phyloP scores from a whole-genome alignment of 1,284 basidiomycete genomes.

The Waitea zeae region DNA sequence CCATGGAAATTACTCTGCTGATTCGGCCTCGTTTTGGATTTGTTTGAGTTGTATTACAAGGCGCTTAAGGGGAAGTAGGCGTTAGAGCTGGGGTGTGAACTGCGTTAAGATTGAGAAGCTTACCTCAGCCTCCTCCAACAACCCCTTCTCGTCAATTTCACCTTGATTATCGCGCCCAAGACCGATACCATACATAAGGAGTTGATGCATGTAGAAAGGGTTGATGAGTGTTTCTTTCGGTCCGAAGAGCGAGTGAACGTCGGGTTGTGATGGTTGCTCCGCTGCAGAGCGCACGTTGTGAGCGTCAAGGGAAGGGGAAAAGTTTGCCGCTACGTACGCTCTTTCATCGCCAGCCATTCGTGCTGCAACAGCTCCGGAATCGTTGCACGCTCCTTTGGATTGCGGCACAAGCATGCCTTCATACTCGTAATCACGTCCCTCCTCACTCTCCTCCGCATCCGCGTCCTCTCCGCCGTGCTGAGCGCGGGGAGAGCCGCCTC shows the following conservation, averaged over 20 bases:
- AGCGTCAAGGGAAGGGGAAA: neutral
- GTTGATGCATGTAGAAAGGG: constrained; percentile 55
- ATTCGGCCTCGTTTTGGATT: too few relatives aligned
- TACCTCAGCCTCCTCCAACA: too few relatives aligned
- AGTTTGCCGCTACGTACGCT: constrained; percentile 18
- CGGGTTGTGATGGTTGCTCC: constrained; percentile 13
- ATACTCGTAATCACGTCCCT: constrained; percentile 56
- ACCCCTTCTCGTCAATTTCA: too few relatives aligned
- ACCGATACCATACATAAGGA: constrained; percentile 46
- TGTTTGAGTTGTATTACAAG: too few relatives aligned
- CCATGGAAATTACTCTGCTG: too few relatives aligned
- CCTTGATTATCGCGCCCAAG: constrained; percentile 31
- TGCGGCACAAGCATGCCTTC: constrained; percentile 54
- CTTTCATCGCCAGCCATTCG: constrained; percentile 46
- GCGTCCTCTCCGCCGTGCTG: constrained; percentile 31
- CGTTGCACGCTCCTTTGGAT: constrained; percentile 63
- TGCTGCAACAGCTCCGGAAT: constrained; percentile 61
- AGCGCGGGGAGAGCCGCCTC: constrained; percentile 15
- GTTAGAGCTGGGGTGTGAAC: too few relatives aligned
- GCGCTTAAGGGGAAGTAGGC: too few relatives aligned
- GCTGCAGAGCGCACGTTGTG: constrained; percentile 6
- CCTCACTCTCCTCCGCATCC: constrained; percentile 47
- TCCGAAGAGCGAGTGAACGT: constrained; percentile 22
- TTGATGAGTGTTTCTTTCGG: constrained; percentile 54
- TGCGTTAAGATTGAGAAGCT: too few relatives aligned